Base-by-base conservation (phyloP, 2,329 filamentous ascomycete genomes). In the Cytospora chrysosperma region DNA sequence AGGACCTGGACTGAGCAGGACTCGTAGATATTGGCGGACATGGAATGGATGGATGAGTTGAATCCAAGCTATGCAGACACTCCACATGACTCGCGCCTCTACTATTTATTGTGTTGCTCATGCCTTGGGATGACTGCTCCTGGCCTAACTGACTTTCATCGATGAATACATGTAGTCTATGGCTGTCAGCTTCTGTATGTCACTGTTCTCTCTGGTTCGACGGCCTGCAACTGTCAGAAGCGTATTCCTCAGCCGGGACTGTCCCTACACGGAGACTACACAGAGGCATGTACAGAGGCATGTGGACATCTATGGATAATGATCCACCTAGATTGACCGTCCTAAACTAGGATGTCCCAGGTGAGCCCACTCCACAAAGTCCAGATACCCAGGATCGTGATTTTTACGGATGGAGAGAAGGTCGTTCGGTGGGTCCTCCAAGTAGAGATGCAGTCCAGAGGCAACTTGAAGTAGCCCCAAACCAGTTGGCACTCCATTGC, bases 1-100 rank as follows among this genome's bases (percentile, higher is more conserved):
- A 70, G 57, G 69, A 68, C 49, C 65, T 65, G 43, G 70, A 70
- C 61, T 67, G 68, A 68, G 59, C 63, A 61, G 43, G 70, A 69
- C 60, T 63, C 68, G 63, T 68, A 70, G 62, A 68, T 56, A 52
- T 26, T 37, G 34, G 53, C 43, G 51, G 30, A 34, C n/a, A 47
- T 12, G 43, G n/a, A 12, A 52, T 15, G 32, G n/a, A n/a, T n/a
- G n/a, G n/a, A n/a, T n/a, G n/a, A n/a, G 40, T 28, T 37, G 51
- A 30, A 61, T 24, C 24, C 3, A 47, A 8, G n/a, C n/a, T 21
- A 13, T 47, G 43, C 43, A 47, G 10, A 47, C n/a, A 13, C n/a
- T 47, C 43, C 43, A 21, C 43, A 21, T 47, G 43, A 47, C n/a
- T 47, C 43, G n/a, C 24, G n/a, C 19, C 7, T 47, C 4, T 4